These are phyloP conservation scores for Daedaleopsis nitida DNA, from an alignment of 768 basidiomycete species.

Conservation along the genomic window DNA sequence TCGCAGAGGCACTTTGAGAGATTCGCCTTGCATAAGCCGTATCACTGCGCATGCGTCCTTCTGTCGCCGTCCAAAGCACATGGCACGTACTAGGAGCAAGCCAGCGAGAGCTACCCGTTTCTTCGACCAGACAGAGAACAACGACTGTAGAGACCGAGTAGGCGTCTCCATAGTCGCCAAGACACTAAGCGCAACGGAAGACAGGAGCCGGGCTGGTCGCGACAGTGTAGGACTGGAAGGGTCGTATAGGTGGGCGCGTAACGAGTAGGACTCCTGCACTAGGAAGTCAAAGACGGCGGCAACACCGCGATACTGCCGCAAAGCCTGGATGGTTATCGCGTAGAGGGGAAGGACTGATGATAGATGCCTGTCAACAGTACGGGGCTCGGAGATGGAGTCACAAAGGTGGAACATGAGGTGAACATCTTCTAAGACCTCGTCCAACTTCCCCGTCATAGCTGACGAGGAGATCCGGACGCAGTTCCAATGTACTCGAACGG, in stretches of 20 bases:
- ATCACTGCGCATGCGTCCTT: slow-evolving; percentile 43
- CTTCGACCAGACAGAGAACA: slow-evolving; percentile 36
- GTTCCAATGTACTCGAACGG: slow-evolving; percentile 23
- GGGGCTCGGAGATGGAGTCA: neutral
- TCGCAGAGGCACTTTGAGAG: slow-evolving; percentile 31
- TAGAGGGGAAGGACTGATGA: slow-evolving; percentile 35
- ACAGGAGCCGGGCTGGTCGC: neutral
- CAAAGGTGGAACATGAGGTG: slow-evolving; percentile 15
- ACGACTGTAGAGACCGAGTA: slow-evolving; percentile 26
- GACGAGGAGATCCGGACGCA: slow-evolving; percentile 35
- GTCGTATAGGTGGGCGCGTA: slow-evolving; percentile 30
- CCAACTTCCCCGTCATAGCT: slow-evolving; percentile 41
- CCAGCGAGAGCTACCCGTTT: slow-evolving; percentile 23
- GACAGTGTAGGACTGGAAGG: neutral
- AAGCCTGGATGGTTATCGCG: slow-evolving; percentile 40
- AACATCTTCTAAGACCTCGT: slow-evolving; percentile 35
- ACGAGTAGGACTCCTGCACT: slow-evolving; percentile 39
- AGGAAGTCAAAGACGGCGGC: slow-evolving; percentile 41
- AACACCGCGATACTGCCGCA: slow-evolving; percentile 35
- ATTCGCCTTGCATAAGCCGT: slow-evolving; percentile 41
- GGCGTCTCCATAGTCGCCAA: slow-evolving; percentile 3
- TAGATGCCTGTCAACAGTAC: slow-evolving; percentile 22
- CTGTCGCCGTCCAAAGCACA: neutral
- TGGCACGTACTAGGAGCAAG: neutral
- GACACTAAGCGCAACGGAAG: neutral